A percentile compares a stretch with the other conserved stretches of the same genome.
phyloP scores from a whole-genome alignment of 78 protist species.

The Mastigamoeba balamuthi region DNA sequence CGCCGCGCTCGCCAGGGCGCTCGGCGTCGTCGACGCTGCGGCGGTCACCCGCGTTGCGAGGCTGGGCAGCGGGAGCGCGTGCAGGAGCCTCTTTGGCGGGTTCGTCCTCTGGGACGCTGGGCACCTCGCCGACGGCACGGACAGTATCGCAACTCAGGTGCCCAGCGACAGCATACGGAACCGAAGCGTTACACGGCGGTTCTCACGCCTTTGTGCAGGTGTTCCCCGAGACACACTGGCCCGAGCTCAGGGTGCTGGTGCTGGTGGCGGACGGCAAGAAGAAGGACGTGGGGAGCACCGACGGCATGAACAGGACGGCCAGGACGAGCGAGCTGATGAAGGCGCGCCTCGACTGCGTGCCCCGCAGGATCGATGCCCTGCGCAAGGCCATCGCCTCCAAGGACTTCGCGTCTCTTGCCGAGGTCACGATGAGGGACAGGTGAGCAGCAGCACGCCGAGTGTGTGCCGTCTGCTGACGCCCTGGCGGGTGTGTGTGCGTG shows the following conservation, averaged over 20 bases:
- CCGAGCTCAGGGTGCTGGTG: conserved; percentile 73
- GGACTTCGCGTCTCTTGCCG: conserved; percentile 77
- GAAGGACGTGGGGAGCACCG: conserved; percentile 81
- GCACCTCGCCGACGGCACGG: conserved; percentile 34
- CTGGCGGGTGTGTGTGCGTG: conserved; percentile 8
- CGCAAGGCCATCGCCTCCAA: conserved; percentile 45
- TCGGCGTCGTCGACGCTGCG: background rate
- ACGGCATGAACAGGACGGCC: conserved; percentile 88
- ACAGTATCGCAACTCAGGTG: background rate
- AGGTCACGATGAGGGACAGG: conserved; percentile 78
- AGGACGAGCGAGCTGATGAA: conserved; percentile 55
- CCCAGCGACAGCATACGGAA: background rate
- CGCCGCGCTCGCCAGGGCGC: conserved; percentile 39
- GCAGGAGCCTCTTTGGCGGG: conserved; percentile 92
- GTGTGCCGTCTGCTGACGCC: background rate
- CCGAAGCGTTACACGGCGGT: background rate
- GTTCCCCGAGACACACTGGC: conserved; percentile 79
- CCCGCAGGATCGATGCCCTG: conserved; percentile 57
- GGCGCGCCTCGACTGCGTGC: conserved; percentile 50
- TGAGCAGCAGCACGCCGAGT: conserved; percentile 25
- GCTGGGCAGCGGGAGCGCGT: conserved; percentile 94
- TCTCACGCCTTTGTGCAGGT: conserved; percentile 4
- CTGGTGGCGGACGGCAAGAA: conserved; percentile 72
- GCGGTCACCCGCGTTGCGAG: background rate
- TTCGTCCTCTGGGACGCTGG: conserved; percentile 93